Conservation (phyloP, 2,329 filamentous ascomycete genomes). For the Neodidymelliopsis sp. region DNA sequence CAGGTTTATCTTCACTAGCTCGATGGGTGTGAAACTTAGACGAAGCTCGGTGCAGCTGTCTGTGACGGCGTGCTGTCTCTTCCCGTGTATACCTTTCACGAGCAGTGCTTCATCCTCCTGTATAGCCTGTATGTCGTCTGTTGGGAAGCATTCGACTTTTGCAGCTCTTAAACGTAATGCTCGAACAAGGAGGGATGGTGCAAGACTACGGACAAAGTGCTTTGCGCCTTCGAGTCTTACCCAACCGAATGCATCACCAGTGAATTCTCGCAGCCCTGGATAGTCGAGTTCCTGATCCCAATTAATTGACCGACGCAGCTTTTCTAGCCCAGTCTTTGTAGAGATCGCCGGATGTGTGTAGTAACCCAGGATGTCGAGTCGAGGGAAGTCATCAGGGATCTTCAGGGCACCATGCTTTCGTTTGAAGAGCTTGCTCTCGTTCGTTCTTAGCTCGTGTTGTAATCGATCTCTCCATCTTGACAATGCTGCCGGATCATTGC, state of each 20-base stretch:
- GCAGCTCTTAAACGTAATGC: conserved; percentile 56
- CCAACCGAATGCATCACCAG: conserved; percentile 86
- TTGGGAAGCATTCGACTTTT: conserved; percentile 24
- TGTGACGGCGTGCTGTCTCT: conserved; percentile 74
- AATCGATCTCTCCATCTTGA: conserved; percentile 75
- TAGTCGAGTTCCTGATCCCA: conserved; percentile 73
- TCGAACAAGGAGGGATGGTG: conserved; percentile 75
- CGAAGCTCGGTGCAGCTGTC: conserved; percentile 81
- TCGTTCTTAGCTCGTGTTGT: conserved; percentile 78
- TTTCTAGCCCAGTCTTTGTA: conserved; percentile 61
- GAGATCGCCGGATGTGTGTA: conserved; percentile 91
- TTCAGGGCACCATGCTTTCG: conserved; percentile 75
- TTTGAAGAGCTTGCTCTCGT: conserved; percentile 82
- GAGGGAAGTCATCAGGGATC: conserved; percentile 84
- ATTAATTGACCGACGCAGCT: conserved; percentile 60
- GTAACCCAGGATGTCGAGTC: conserved; percentile 78
- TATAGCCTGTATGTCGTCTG: conserved; percentile 46
- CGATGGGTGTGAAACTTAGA: conserved; percentile 76
- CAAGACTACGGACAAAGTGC: conserved; percentile 83
- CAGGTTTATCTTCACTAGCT: conserved; percentile 80
- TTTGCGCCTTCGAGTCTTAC: conserved; percentile 76
- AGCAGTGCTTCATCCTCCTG: conserved; percentile 61
- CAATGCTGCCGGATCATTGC: conserved; percentile 66
- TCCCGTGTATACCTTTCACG: conserved; percentile 71
- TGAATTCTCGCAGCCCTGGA: conserved; percentile 73